Evolutionary conservation across 805 yeast species (phyloP), one percentile per base, ranked within the genome.

Genomic region (Metschnikowia kunwiensis): DNA sequence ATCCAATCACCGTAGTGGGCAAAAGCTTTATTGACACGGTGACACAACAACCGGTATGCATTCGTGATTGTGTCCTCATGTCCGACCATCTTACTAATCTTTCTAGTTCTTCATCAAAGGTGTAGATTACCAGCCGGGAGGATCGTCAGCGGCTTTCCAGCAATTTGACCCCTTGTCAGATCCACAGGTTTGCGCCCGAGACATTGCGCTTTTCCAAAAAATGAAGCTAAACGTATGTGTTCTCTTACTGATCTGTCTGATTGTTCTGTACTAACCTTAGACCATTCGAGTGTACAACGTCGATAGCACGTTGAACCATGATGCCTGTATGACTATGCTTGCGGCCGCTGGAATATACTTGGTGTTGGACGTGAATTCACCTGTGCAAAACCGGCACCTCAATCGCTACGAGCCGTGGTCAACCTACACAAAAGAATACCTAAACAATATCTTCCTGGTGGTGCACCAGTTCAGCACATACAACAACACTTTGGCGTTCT

Each of bases 61-160:
- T 32, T 15, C 13, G 7, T 20, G 25, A n/a, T 16, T 12, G 12
- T 12, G 5, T 6, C 10, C 10, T 15, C 14, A 21, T 12, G 22
- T 9, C 14, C 11, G 7, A 7, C 28, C 7, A 14, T 5, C 26
- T 3, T 12, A 21, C 23, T 11, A 24, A 24, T 29, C 14, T n/a
- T 10, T 12, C 25, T 34, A 80, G 78, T 89, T 91, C 54, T 80
- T 72, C 50, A 72, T 89, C 24, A 81, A 77, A 58, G 97, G 97
- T 13, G 84, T 91, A 1, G 97, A 91, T 58, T 89, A 89, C 55
- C 97, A 91, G 54, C 97, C 97, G 0, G 97, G 97, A 7, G 97
- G 97, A 0, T 81, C 95, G 0, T 80, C 95, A 0, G 89, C 80
- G 0, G 80, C 79, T 16, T 65, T 65, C n/a, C 60, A 52, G 3